Base-by-base conservation (phyloP, 1,284 basidiomycete species). In the Trametes hirsuta region DNA sequence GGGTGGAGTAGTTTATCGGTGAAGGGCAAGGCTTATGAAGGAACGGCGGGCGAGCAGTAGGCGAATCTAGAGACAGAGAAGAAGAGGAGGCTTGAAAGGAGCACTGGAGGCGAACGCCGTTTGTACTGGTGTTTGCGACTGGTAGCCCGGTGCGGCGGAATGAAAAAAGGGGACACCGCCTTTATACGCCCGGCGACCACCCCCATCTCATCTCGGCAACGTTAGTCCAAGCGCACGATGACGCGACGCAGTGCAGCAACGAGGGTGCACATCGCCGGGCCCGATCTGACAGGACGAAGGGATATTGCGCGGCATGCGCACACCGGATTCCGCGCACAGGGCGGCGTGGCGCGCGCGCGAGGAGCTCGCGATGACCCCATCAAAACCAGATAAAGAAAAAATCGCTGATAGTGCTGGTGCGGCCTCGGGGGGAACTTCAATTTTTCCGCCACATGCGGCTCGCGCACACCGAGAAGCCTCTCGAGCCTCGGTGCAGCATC, bases 261-360 rank as follows among this genome's bases (percentile, higher is more conserved):
- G 55, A 49, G 53, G 60, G 55, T 46, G 39, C 42, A 44, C 63
- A 52, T 54, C 59, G 50, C 54, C 47, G 53, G 52, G 46, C 45
- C 60, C 55, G 60, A 57, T 64, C 60, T 61, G 53, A 45, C 59
- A 46, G 63, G 56, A 48, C 37, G 58, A 63, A 61, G 53, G 59
- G 63, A 64, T 59, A 58, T 65, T 62, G 58, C 58, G 64, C 59
- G 64, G 64, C 56, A 55, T 18, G 53, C 44, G 44, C 56, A 30
- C 30, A 45, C 44, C 37, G 53, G 50, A 50, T 39, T 42, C 47
- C 45, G 57, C 35, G 37, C 30, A 24, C 14, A 52, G 45, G 47
- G 47, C 36, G 47, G 58, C 53, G 37, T 25, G 49, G 35, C 36
- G 42, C 34, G 30, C 42, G 35, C 24, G 25, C 22, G 50, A 30